These are phyloP conservation scores for Vitis rotundifolia DNA, from an alignment of 164 flowering plant genomes.

Conservation along the genomic window DNA sequence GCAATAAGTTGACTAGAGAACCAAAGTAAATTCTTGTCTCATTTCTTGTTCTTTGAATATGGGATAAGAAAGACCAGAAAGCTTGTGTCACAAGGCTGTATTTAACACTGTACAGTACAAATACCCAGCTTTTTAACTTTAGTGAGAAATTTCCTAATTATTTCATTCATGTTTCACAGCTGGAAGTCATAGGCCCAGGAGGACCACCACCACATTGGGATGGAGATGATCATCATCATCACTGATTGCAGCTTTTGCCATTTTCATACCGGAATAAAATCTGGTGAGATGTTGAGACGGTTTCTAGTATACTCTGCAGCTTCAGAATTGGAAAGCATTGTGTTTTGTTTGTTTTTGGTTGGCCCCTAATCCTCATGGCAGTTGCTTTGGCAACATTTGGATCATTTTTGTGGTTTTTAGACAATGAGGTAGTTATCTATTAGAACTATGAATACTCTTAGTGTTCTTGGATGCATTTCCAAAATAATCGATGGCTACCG, in stretches of 20 bases:
- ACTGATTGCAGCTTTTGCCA: conserved; percentile 29
- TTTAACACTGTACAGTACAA: background rate
- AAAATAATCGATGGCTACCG: conserved; percentile 18
- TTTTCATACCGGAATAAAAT: conserved; percentile 34
- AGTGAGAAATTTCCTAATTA: background rate
- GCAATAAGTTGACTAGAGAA: too few species aligned
- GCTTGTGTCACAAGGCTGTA: background rate
- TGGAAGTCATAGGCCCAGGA: conserved; percentile 84
- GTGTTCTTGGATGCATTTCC: conserved; percentile 9
- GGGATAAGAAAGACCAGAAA: too few species aligned
- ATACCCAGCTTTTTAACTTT: background rate
- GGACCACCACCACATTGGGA: conserved; percentile 68
- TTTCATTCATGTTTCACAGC: conserved; percentile 39
- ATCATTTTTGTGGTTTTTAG: conserved; percentile 5
- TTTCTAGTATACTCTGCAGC: conserved; percentile 18
- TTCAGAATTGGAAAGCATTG: conserved; percentile 14
- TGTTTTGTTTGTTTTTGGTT: conserved; percentile 16
- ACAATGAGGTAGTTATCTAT: conserved; percentile 7
- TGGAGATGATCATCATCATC: conserved; percentile 45
- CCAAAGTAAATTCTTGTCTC: too few species aligned
- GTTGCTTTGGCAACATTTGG: conserved; percentile 22
- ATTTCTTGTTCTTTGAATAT: too few species aligned
- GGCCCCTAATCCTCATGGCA: conserved; percentile 17
- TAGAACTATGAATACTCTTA: conserved; percentile 13
- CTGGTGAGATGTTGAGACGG: conserved; percentile 35